Base-by-base conservation (phyloP, 164 flowering plant species). In the Amborella trichopoda region DNA sequence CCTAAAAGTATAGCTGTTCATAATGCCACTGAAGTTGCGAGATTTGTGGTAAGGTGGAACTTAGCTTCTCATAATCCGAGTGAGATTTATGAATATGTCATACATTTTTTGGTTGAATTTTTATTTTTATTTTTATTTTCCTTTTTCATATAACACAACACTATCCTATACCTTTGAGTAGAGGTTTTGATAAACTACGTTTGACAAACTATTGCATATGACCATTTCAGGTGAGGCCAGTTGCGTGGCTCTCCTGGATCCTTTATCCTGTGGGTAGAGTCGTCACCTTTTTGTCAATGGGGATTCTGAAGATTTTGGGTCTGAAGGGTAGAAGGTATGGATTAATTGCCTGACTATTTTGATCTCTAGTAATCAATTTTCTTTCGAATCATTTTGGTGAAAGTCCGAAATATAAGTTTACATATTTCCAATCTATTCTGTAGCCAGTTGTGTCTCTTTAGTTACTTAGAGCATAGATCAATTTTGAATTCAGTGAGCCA, bases 1-100 rank as follows among this genome's bases (percentile, higher is more conserved):
- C 99, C 97, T 23, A 93, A 93, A 68, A 85, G 97, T 62, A 73
- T 93, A 50, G 99, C 99, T 46, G 99, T 93, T 54, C 97, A 93
- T 54, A 59, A 89, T 75, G 81, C 99, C 23, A 74, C 88, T 6
- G 99, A 88, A 47, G 95, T 93, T 67, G 99, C 80, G 56, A 73
- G 97, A 58, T 58, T 93, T 74, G 95, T 93, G 93, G 99, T 93
- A 75, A 70, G 95, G 52, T 59, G 24, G 18, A 41, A 24, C 14
- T 33, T 33, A 17, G 14, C 37, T 11, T 33, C 37, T 33, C 16
- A 33, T 11, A 38, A 9, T 38, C 4, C 16, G 16, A 38, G 20
- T 38, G 17, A 9, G 16, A 38, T 38, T 16, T 38, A 22, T 38
- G 16, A 10, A n/a, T 38, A 9, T 38, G 16, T 38, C n/a, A 38